These are phyloP conservation scores for Rhodotorula diobovata DNA, from an alignment of 768 basidiomycete species.

Conservation along the genomic window DNA sequence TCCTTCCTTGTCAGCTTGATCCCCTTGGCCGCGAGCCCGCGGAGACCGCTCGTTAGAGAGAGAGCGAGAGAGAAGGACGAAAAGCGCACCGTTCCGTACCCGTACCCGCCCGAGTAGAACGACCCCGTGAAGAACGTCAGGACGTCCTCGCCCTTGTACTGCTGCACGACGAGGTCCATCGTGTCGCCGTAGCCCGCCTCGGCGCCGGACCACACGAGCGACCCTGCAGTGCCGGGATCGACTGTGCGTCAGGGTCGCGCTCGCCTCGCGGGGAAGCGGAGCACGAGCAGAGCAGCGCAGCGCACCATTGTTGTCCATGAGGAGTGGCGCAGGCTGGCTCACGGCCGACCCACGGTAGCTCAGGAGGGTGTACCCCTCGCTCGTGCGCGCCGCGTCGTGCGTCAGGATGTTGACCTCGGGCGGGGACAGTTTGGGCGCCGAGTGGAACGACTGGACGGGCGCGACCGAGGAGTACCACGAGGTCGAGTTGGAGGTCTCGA, in stretches of 20 bases:
- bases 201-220: conserved; percentile 9
- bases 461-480: not conserved
- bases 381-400: not conserved
- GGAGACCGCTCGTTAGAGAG: too few species aligned
- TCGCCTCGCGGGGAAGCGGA: too few species aligned
- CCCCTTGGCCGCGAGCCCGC: too few species aligned
- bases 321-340: conserved; percentile 3
- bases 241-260: not conserved
- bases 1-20: not conserved
- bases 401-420: conserved; percentile 5
- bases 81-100: conserved; percentile 22
- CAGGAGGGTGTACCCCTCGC: not conserved
- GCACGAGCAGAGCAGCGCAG: too few species aligned
- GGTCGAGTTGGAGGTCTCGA: conserved; percentile 1
- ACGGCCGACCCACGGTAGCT: conserved; percentile 12
- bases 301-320: conserved; percentile 17
- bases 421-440: not conserved
- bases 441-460: conserved; percentile 11
- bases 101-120: conserved; percentile 37
- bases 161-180: conserved; percentile 36
- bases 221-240: not conserved
- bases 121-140: conserved; percentile 40
- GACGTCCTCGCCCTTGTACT: conserved; percentile 39
- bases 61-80: not conserved
- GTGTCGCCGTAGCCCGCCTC: conserved; percentile 35